These are phyloP conservation scores for Samsoniella hepiali DNA, from an alignment of 2,329 filamentous ascomycete species.

Conservation along the genomic window DNA sequence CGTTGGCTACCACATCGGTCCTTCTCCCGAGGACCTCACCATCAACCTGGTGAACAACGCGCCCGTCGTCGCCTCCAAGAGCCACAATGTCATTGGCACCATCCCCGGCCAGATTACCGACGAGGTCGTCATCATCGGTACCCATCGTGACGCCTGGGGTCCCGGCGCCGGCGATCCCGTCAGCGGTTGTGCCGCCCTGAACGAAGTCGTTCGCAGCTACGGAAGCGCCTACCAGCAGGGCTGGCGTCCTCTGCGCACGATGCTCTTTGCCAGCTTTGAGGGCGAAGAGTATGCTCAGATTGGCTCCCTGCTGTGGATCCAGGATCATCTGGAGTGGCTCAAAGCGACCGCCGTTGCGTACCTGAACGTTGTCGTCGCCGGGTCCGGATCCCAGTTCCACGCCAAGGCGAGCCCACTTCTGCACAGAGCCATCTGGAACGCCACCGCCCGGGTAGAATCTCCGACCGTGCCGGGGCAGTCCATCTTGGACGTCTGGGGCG, in stretches of 20 bases:
- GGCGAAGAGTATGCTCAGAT: constrained; percentile 76
- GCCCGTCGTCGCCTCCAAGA: constrained; percentile 41
- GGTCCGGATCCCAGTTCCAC: constrained; percentile 54
- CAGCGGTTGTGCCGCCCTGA: constrained; percentile 72
- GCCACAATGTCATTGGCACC: constrained; percentile 73
- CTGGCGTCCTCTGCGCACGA: constrained; percentile 74
- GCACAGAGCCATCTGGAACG: constrained; percentile 61
- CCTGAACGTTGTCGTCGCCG: constrained; percentile 74
- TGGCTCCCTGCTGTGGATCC: constrained; percentile 83
- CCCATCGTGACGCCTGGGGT: constrained; percentile 82
- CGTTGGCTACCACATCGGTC: constrained; percentile 42
- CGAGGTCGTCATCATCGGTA: constrained; percentile 71
- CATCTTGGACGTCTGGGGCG: constrained; percentile 41
- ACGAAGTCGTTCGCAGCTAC: constrained; percentile 71
- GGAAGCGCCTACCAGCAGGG: constrained; percentile 66
- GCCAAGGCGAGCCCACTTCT: constrained; percentile 64
- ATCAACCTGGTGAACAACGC: constrained; percentile 66
- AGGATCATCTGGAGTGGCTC: constrained; percentile 77
- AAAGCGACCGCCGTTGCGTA: constrained; percentile 69
- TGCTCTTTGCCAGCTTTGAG: constrained; percentile 68
- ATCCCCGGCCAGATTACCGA: constrained; percentile 75
- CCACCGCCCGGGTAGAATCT: constrained; percentile 55
- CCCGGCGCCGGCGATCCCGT: constrained; percentile 84
- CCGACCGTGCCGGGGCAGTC: constrained; percentile 47
- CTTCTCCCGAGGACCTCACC: constrained; percentile 49